Evolutionary conservation across 768 basidiomycete genomes (phyloP), one percentile per base, ranked within the genome.

Genomic region (Cystofilobasidium macerans): DNA sequence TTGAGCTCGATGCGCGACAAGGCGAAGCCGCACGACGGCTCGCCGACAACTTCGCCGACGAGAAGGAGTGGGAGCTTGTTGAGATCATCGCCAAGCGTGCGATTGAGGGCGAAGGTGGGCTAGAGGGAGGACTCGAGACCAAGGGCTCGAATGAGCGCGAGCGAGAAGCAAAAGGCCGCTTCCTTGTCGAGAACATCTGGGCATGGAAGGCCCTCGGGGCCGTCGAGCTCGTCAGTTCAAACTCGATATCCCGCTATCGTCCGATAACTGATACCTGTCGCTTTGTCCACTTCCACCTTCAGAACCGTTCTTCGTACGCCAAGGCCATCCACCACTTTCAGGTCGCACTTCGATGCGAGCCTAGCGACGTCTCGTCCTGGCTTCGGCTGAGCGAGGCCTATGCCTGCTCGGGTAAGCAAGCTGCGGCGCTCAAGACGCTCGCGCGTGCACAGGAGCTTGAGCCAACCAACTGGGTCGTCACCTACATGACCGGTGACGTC

Each of bases 181-280:
- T 62, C 56, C 57, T 68, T 0, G 67, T 62, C 6, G 67, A 83
- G 42, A 92, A 94, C 71, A 82, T 86, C 11, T 99, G 95, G 95
- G 95, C 95, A 3, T 99, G 94, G 93, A 97, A 95, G 76, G 93
- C 92, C 26, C 77, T 90, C 40, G 95, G 91, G 1, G 83, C 89
- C 0, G 92, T 92, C 1, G 91, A 93, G 74, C 78, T 93, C 77
- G 94, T 92, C 72, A 75, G 86, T 78, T 24, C 22, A 61, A 11
- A 32, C 8, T 22, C 22, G n/a, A n/a, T 58, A 13, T 64, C 56
- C 20, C 54, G 28, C 35, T 43, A 18, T 36, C 58, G 22, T 28
- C 16, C 40, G n/a, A n/a, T 11, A 16, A 3, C 42, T 45, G 20
- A 43, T 24, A 26, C 32, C 38, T 24, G 20, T 58, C n/a, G 28